Evolutionary conservation across 108 stramenopile species (phyloP).

Genomic region (Nannochloropsis oceanica): DNA sequence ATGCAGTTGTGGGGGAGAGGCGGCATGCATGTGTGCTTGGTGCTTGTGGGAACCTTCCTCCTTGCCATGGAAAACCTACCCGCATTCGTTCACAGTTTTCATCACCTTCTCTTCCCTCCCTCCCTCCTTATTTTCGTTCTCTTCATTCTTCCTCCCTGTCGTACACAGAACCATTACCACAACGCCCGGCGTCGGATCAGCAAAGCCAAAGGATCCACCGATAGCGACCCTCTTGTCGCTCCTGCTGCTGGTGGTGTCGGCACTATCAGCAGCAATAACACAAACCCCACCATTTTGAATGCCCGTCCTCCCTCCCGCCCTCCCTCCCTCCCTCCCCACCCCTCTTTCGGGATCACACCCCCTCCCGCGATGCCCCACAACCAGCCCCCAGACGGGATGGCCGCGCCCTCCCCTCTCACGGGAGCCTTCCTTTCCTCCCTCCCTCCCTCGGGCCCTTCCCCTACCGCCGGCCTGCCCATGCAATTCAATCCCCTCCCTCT

Average conservation of each 20-base stretch:
- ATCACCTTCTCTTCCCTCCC: neutral
- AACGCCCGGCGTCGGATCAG: neutral
- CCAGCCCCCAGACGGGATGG: too few species aligned
- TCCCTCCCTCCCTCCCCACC: too few species aligned
- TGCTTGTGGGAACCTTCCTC: too few species aligned
- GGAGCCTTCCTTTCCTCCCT: too few species aligned
- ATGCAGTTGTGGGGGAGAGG: neutral
- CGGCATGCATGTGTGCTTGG: neutral
- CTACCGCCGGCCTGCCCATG: neutral
- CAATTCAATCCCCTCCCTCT: neutral
- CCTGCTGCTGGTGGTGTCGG: too few species aligned
- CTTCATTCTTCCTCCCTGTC: neutral
- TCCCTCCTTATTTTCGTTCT: neutral
- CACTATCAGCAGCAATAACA: too few species aligned
- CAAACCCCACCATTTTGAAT: too few species aligned
- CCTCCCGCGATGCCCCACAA: too few species aligned
- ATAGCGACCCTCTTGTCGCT: too few species aligned
- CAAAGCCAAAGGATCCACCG: neutral
- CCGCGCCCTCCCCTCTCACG: too few species aligned
- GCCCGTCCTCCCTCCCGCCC: neutral
- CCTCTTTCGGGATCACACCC: too few species aligned
- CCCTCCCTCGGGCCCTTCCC: neutral
- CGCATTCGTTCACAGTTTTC: neutral
- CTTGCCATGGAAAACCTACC: neutral
- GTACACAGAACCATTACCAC: neutral